These are phyloP conservation scores for Aspergillus alliaceus DNA, from an alignment of 2,329 filamentous ascomycete species.

Conservation along the genomic window DNA sequence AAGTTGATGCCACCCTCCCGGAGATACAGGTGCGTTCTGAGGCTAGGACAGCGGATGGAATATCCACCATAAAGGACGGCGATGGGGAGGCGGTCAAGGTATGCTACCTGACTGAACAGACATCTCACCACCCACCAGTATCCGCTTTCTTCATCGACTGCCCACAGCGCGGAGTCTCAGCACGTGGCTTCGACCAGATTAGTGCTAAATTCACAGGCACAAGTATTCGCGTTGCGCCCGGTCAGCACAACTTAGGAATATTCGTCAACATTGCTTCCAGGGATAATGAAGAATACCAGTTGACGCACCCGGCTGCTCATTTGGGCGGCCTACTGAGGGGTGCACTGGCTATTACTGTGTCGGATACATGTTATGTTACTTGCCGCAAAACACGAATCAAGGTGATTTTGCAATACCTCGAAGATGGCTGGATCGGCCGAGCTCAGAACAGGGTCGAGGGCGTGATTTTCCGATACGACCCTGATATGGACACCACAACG, in stretches of 20 bases:
- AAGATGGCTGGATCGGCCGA: slow-evolving; percentile 92
- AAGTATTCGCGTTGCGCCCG: slow-evolving; percentile 84
- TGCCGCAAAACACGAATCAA: slow-evolving; percentile 91
- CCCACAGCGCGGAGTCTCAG: slow-evolving; percentile 83
- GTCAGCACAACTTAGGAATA: slow-evolving; percentile 92
- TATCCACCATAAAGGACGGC: slow-evolving; percentile 31
- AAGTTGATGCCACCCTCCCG: slow-evolving; percentile 76
- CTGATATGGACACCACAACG: slow-evolving; percentile 76
- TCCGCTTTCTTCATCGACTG: slow-evolving; percentile 95
- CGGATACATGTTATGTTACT: slow-evolving; percentile 83
- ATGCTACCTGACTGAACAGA: slow-evolving; percentile 96
- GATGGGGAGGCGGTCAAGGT: slow-evolving; percentile 65
- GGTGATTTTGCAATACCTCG: slow-evolving; percentile 86
- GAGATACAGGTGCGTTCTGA: slow-evolving; percentile 50
- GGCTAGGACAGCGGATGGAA: slow-evolving; percentile 33
- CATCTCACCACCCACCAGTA: slow-evolving; percentile 94
- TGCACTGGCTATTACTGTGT: slow-evolving; percentile 83
- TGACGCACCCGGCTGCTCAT: slow-evolving; percentile 92
- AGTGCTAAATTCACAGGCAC: slow-evolving; percentile 98
- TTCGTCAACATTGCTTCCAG: slow-evolving; percentile 83
- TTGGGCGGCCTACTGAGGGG: slow-evolving; percentile 85
- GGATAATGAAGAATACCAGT: slow-evolving; percentile 86
- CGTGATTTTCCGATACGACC: slow-evolving; percentile 86
- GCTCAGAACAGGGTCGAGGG: slow-evolving; percentile 90
- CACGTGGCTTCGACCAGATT: slow-evolving; percentile 91